phyloP scores from a whole-genome alignment of 2,329 filamentous ascomycete genomes.

The Venturia carpophila region DNA sequence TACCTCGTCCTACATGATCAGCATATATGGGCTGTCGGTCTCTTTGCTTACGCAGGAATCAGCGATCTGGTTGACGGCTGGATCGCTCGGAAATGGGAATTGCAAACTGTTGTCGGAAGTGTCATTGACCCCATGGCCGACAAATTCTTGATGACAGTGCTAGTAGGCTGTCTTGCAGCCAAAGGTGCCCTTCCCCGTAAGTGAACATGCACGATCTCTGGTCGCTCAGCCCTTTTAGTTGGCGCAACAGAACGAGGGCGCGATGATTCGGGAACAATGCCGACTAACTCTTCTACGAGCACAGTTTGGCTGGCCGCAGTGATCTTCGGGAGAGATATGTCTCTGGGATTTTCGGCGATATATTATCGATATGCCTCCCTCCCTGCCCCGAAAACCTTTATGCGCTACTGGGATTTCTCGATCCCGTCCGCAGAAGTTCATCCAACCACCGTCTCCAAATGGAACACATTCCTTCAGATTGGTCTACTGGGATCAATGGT shows the following conservation, averaged over 20 bases:
- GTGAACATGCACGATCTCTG: slow-evolving; percentile 26
- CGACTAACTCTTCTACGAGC: not conserved
- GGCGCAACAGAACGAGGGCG: not conserved
- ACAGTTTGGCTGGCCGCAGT: slow-evolving; percentile 79
- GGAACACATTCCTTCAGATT: slow-evolving; percentile 89
- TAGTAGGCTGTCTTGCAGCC: slow-evolving; percentile 75
- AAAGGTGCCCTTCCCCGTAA: slow-evolving; percentile 74
- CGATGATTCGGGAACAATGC: not conserved
- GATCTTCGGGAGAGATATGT: slow-evolving; percentile 82
- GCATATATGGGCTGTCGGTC: slow-evolving; percentile 65
- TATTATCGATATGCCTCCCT: slow-evolving; percentile 96
- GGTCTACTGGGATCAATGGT: slow-evolving; percentile 79
- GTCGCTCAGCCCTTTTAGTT: not conserved
- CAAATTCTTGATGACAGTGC: slow-evolving; percentile 88
- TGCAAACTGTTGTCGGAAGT: slow-evolving; percentile 88
- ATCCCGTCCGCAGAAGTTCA: slow-evolving; percentile 79
- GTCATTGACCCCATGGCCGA: slow-evolving; percentile 96
- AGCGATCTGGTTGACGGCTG: slow-evolving; percentile 91
- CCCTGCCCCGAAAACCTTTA: slow-evolving; percentile 85
- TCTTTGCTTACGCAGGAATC: slow-evolving; percentile 89
- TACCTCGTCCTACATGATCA: slow-evolving; percentile 82
- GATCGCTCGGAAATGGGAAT: slow-evolving; percentile 80
- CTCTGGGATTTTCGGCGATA: slow-evolving; percentile 74
- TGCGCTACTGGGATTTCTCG: slow-evolving; percentile 94
- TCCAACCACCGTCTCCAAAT: slow-evolving; percentile 74